Evolutionary conservation across 306 rosid species (phyloP).

Genomic region (Glycine latifolia): DNA sequence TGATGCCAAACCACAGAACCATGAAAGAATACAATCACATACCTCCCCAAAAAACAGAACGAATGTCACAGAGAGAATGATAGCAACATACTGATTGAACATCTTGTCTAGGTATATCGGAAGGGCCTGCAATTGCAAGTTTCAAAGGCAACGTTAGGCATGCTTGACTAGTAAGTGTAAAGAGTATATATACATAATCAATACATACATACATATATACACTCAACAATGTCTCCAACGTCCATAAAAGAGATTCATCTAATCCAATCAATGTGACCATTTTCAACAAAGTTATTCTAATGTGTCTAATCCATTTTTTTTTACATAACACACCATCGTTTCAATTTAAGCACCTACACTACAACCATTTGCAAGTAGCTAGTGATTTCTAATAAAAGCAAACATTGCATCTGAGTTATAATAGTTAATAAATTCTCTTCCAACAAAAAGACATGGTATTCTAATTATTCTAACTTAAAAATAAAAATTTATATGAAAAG

Average conservation of each 20-base stretch:
- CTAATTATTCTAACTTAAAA: not conserved
- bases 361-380: not conserved
- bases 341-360: conserved; percentile 10
- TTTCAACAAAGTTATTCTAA: conserved; percentile 18
- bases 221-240: conserved; percentile 17
- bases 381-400: not conserved
- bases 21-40: conserved; percentile 20
- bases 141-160: conserved; percentile 49
- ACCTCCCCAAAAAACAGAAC: conserved; percentile 94
- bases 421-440: not conserved
- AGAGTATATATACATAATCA: not conserved
- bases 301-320: no score
- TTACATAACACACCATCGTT: not conserved
- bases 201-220: not conserved
- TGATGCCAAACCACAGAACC: conserved; percentile 33
- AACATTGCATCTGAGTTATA: not conserved
- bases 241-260: conserved; percentile 3
- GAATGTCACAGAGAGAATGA: conserved; percentile 92
- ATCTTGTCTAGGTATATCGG: conserved; percentile 88
- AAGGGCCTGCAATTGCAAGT: conserved; percentile 80
- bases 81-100: conserved; percentile 88
- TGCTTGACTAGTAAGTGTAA: conserved; percentile 16
- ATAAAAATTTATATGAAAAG: not conserved
- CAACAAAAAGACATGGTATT: not conserved
- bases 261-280: conserved; percentile 23